Evolutionary conservation across 2,329 filamentous ascomycete genomes (phyloP).

Genomic region (Hypomyces perniciosus): DNA sequence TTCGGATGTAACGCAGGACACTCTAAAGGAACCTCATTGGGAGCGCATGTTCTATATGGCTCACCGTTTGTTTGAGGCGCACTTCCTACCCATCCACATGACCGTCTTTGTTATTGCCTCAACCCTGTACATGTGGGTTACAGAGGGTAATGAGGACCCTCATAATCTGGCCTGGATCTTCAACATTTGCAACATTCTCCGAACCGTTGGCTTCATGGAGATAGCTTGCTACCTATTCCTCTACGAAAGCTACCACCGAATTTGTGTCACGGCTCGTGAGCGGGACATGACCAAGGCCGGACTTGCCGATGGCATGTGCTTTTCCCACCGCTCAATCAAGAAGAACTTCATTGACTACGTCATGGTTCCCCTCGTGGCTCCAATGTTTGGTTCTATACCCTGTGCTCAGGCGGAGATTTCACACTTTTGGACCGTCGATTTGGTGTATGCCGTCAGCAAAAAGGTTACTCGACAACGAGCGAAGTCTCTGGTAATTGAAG

Average conservation of each 20-base stretch:
- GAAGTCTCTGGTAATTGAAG: constrained; percentile 37
- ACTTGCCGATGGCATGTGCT: constrained; percentile 58
- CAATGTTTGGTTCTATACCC: constrained; percentile 62
- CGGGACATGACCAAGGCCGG: constrained; percentile 62
- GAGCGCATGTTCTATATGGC: constrained; percentile 52
- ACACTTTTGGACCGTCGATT: constrained; percentile 63
- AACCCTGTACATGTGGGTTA: constrained; percentile 52
- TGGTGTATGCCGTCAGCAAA: constrained; percentile 67
- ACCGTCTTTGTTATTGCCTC: constrained; percentile 58
- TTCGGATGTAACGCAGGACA: constrained; percentile 48
- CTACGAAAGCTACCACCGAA: constrained; percentile 61
- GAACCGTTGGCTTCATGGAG: constrained; percentile 55
- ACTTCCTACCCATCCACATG: constrained; percentile 65
- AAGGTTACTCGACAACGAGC: constrained; percentile 47
- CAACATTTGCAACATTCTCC: constrained; percentile 51
- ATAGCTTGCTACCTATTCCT: constrained; percentile 59
- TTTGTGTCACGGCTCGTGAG: constrained; percentile 54
- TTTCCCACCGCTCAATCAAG: constrained; percentile 51
- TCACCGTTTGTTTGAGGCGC: constrained; percentile 67
- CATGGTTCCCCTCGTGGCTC: constrained; percentile 61
- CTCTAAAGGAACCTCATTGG: constrained; percentile 47
- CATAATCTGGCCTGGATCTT: constrained; percentile 55
- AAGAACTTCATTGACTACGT: constrained; percentile 57
- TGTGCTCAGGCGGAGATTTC: constrained; percentile 61
- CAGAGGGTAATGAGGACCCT: constrained; percentile 44